Base-by-base conservation (phyloP, 192 early-diverging fungal species). In the Chytriomyces confervae region DNA sequence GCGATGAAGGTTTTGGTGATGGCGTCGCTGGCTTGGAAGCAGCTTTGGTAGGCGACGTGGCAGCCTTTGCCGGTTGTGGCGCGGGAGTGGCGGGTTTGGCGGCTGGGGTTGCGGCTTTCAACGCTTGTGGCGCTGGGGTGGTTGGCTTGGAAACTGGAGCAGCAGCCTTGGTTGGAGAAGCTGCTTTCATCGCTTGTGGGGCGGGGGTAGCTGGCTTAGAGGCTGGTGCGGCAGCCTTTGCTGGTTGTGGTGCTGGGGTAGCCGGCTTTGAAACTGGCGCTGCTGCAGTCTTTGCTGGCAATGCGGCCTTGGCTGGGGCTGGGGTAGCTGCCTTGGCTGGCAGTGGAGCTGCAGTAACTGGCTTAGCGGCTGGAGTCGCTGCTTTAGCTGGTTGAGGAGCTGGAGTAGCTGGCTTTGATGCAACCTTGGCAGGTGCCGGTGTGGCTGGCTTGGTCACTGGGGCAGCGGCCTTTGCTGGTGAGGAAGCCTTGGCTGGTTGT, bases 11-110 rank as follows among this genome's bases (percentile, higher is more conserved):
- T 48, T 76, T 63, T 66, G 44, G 74, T 11, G 61, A 27, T 46
- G 72, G 61, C 11, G 72, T 62, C 47, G 57, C 18, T 63, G 72
- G 45, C 27, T 60, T 60, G 49, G 70, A 27, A n/a, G 50, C 23
- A 23, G 70, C 27, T 18, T 72, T 72, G 7, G 23, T 18, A 6
- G 20, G 51, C 50, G 36, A 36, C 36, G 70, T 3, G 27, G 70
- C 51, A 72, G 70, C 29, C 18, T 72, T 72, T 36, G 36, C 36
- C 36, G 67, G 29, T 36, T 65, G n/a, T 7, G 67, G 67, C 9
- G 67, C 67, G 24, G 67, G 23, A 13, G 67, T 47, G 43, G 27
- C 13, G 2, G 27, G 67, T 47, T 36, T 36, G 36, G 36, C 36
- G 36, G 53, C 53, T 20, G 53, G 53, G 20, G 53, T 57, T 13